Percentiles rank a stretch among this genome's conserved stretches.
phyloP scores from a whole-genome alignment of 805 yeast genomes.

The Lipomyces mesembrius region DNA sequence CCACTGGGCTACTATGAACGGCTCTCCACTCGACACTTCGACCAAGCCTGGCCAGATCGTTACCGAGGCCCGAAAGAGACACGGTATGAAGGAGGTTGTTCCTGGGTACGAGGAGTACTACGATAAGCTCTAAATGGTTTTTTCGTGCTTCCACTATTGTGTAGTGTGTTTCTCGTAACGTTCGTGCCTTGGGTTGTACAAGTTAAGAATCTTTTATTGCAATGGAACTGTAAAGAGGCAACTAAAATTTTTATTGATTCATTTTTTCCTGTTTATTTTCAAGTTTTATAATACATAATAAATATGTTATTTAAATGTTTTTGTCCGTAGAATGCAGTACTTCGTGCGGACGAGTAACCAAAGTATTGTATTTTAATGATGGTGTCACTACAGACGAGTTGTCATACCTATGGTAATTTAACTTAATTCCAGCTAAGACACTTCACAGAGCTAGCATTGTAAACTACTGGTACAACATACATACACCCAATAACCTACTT shows the following conservation, averaged over 20 bases:
- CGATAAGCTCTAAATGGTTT: slow-evolving; percentile 51
- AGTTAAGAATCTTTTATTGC: slow-evolving; percentile 7
- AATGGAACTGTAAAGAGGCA: slow-evolving; percentile 1
- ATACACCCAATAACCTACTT: too few relatives aligned
- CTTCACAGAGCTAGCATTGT: not conserved
- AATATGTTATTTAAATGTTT: not conserved
- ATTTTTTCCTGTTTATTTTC: slow-evolving; percentile 5
- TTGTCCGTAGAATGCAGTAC: too few relatives aligned
- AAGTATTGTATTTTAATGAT: too few relatives aligned
- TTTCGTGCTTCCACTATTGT: slow-evolving; percentile 4
- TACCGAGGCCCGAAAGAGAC: slow-evolving; percentile 81
- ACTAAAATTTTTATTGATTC: not conserved
- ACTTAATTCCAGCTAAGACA: not conserved
- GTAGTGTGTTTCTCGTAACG: not conserved
- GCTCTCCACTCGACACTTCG: slow-evolving; percentile 90
- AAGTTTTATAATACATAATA: slow-evolving; percentile 8
- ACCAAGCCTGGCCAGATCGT: slow-evolving; percentile 71
- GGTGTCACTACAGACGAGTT: not conserved
- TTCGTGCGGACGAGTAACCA: too few relatives aligned
- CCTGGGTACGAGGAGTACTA: slow-evolving; percentile 99
- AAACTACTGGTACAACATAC: not conserved
- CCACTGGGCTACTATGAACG: slow-evolving; percentile 91
- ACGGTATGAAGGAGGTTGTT: slow-evolving; percentile 94
- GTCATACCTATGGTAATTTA: not conserved
- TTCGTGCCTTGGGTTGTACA: not conserved